Base-by-base conservation (phyloP, 768 basidiomycete genomes). In the Dioszegia aurantiaca region DNA sequence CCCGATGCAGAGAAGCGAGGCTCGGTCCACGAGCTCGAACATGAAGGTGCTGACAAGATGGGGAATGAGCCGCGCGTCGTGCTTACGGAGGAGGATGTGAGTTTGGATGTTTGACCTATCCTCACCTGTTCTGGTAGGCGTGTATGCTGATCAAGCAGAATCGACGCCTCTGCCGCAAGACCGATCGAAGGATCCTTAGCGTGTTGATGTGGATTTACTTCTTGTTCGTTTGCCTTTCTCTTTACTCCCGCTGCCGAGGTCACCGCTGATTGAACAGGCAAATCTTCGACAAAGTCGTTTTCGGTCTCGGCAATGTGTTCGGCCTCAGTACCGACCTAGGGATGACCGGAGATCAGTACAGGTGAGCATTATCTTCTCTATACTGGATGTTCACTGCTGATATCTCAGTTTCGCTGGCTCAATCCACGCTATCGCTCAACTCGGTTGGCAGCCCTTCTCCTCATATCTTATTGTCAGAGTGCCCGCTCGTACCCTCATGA, bases 371-470 rank as follows among this genome's bases (percentile, higher is more conserved):
- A 23, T 16, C 33, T 4, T 11, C 6, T 10, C 26, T 26, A 4
- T 4, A n/a, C 10, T 6, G 11, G 31, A 14, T 4, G 37, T 6
- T 8, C 9, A 3, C 14, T 4, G 39, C 51, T 52, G 39, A 37
- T 64, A 61, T 1, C 49, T 6, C 67, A 21, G 62, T 61, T 26
- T 68, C 61, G 51, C 51, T 24, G 51, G 51, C n/a, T 61, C 69
- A 40, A 67, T 65, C 57, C 43, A 68, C 56, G 64, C 69, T 16
- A 73, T 76, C 37, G 72, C 72, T 5, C 70, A 73, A 44, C 65
- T 76, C 46, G 65, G 39, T 2, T 76, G 72, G 72, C 70, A 74
- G 56, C 74, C 74, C 8, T 70, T 76, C 58, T 68, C 67, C 0
- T 72, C 74, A 4, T 74, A 72, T 55, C 58, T 76, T 24, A 59